Evolutionary conservation across 257 asterid species (phyloP).

Genomic region (Solanum ahanhuiri): DNA sequence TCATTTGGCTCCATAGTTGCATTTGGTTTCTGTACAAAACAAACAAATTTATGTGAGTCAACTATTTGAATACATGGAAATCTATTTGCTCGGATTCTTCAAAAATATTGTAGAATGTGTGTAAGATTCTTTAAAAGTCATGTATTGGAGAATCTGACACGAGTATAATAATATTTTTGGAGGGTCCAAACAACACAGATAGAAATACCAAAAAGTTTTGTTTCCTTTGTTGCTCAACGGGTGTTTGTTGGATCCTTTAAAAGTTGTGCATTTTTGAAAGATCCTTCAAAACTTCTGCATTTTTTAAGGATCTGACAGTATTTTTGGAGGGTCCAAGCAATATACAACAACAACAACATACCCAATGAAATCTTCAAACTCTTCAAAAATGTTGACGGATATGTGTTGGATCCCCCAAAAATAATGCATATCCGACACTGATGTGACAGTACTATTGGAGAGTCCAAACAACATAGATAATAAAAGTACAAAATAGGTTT

Average conservation of each 20-base stretch:
- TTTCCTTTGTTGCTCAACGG: too few species aligned
- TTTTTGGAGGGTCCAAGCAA: background rate
- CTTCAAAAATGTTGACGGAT: background rate
- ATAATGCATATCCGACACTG: too few species aligned
- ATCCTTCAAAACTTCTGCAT: too few species aligned
- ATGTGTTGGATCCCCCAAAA: background rate
- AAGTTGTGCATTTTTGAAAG: background rate
- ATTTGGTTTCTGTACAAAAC: conserved; percentile 30
- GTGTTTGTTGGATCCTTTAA: background rate
- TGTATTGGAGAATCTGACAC: too few species aligned
- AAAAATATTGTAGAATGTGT: background rate
- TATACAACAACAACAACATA: too few species aligned
- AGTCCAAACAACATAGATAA: background rate
- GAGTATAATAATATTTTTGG: too few species aligned
- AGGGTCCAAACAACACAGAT: too few species aligned
- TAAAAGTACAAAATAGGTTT: background rate
- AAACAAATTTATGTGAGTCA: background rate
- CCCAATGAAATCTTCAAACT: background rate
- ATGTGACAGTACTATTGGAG: background rate
- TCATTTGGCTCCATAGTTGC: conserved; percentile 21
- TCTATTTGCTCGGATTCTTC: background rate
- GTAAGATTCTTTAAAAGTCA: too few species aligned
- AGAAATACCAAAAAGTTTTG: too few species aligned
- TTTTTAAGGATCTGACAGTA: too few species aligned
- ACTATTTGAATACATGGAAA: background rate